Evolutionary conservation across 2,329 filamentous ascomycete species (phyloP).

Genomic region (Diaporthe sp.): DNA sequence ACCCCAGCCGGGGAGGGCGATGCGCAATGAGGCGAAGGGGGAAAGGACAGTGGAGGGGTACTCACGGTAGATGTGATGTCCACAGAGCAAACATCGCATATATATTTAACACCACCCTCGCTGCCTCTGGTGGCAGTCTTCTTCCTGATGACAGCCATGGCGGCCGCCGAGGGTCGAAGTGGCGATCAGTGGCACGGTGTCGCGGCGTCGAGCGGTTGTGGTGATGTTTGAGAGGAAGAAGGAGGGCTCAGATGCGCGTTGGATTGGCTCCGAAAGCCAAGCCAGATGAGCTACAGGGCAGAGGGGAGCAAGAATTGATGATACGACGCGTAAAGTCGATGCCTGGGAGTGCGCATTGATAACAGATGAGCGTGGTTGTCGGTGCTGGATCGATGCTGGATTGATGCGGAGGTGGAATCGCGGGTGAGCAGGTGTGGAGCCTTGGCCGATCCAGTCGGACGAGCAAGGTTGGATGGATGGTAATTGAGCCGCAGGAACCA

Average conservation of each 20-base stretch:
- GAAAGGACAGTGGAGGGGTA: conserved; percentile 44
- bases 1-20: neutral
- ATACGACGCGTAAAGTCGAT: conserved; percentile 21
- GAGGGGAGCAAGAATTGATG: neutral
- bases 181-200: neutral
- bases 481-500: conserved; percentile 10
- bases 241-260: neutral
- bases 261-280: neutral
- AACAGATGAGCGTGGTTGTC: conserved; percentile 7
- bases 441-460: conserved; percentile 11
- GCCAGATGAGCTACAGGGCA: neutral
- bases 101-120: conserved; percentile 93
- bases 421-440: conserved; percentile 30
- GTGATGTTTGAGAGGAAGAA: neutral
- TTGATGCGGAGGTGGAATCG: conserved; percentile 22
- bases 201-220: neutral
- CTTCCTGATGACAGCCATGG: conserved; percentile 96
- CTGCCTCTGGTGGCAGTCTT: conserved; percentile 89
- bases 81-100: conserved; percentile 96
- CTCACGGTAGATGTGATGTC: conserved; percentile 97
- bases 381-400: conserved; percentile 8
- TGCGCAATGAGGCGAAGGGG: conserved; percentile 17
- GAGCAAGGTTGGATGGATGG: neutral
- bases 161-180: conserved; percentile 36
- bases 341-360: conserved; percentile 19